Evolutionary conservation across 306 rosid species (phyloP).

Genomic region (Cicer judaicum): DNA sequence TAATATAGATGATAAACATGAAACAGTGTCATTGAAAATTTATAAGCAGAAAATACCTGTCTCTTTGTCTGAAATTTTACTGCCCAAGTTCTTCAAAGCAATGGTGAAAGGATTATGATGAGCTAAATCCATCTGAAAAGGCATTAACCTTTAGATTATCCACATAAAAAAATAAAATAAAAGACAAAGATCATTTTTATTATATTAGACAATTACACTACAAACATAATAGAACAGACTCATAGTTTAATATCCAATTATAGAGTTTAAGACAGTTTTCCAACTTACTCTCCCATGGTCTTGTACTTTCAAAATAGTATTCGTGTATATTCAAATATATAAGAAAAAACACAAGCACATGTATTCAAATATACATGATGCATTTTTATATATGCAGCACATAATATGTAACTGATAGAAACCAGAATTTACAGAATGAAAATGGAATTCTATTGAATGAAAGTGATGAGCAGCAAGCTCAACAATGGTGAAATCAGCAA

Average conservation of each 20-base stretch:
- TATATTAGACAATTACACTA: neutral
- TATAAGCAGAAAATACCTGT: constrained; percentile 43
- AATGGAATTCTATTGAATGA: too few relatives aligned
- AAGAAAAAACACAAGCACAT: neutral
- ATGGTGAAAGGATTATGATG: constrained; percentile 56
- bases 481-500: too few relatives aligned
- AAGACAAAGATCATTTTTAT: neutral
- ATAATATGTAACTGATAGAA: neutral
- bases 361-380: neutral
- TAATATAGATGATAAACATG: neutral
- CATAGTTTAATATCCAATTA: constrained; percentile 4
- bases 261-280: neutral
- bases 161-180: neutral
- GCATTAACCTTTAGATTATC: constrained; percentile 12
- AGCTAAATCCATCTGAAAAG: constrained; percentile 68
- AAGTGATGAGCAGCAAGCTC: too few relatives aligned
- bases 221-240: neutral
- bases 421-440: too few relatives aligned
- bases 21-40: constrained; percentile 10
- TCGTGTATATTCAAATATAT: neutral
- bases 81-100: constrained; percentile 63
- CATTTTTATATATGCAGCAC: neutral
- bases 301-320: neutral
- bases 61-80: constrained; percentile 47
- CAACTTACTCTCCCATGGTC: neutral